These are phyloP conservation scores for Hirsutella minnesotensis DNA, from an alignment of 2,329 filamentous ascomycete genomes.

Conservation along the genomic window DNA sequence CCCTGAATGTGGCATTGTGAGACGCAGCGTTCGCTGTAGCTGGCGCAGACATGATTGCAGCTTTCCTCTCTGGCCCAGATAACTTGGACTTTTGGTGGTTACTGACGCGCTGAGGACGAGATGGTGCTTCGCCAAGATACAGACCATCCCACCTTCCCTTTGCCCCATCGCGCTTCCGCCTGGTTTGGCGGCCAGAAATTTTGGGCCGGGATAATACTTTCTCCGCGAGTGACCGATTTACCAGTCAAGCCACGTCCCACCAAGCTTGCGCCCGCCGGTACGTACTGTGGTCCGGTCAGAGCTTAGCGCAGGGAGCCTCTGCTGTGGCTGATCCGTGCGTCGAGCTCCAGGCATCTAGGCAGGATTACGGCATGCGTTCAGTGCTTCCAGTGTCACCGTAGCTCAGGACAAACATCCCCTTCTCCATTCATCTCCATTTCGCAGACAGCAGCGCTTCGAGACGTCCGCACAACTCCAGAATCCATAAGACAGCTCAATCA, in stretches of 20 bases:
- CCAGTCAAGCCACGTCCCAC: conserved; percentile 7
- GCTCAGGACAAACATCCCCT: background rate
- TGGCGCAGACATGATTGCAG: conserved; percentile 32
- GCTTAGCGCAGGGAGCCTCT: conserved; percentile 14
- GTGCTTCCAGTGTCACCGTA: conserved; percentile 15
- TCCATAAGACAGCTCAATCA: background rate
- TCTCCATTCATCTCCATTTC: background rate
- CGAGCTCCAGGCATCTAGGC: conserved; percentile 26
- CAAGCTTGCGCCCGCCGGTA: no score
- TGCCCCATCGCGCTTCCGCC: conserved; percentile 18
- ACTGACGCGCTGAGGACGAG: conserved; percentile 17
- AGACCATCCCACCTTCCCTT: conserved; percentile 26
- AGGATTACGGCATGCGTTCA: conserved; percentile 28
- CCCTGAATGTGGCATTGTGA: conserved; percentile 45
- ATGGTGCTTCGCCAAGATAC: conserved; percentile 2
- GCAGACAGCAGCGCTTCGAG: background rate
- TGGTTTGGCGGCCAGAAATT: conserved; percentile 21
- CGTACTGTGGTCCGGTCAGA: no score
- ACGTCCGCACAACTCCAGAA: background rate
- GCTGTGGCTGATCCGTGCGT: conserved; percentile 16
- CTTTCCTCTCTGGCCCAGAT: conserved; percentile 21
- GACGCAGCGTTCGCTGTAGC: conserved; percentile 24
- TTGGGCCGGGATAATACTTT: conserved; percentile 27
- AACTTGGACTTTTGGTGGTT: conserved; percentile 1
- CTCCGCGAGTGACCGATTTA: no score